Percentiles rank a stretch among this genome's conserved stretches.
phyloP scores from a whole-genome alignment of 257 asterid species.

The Nicotiana otophora region DNA sequence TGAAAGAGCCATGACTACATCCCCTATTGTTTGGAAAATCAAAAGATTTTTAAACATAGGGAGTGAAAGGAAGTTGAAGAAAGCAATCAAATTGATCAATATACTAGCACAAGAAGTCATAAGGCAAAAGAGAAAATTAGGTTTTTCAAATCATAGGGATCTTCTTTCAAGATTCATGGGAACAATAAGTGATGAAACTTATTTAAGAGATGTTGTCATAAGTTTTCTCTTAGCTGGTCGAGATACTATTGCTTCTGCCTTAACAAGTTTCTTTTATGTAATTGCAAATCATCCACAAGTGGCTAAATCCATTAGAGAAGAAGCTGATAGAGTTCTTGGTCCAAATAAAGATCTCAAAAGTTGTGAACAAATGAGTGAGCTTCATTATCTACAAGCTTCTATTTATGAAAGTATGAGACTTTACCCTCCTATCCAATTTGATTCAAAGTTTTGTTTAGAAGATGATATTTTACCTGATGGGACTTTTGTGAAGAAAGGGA shows the following conservation, averaged over 20 bases:
- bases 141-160: slow-evolving; percentile 26
- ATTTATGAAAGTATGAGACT: slow-evolving; percentile 37
- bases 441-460: slow-evolving; percentile 32
- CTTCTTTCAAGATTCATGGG: slow-evolving; percentile 41
- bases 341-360: background rate
- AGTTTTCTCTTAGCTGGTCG: slow-evolving; percentile 44
- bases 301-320: slow-evolving; percentile 21
- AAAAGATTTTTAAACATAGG: slow-evolving; percentile 30
- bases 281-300: slow-evolving; percentile 24
- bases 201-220: slow-evolving; percentile 33
- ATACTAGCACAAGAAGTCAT: slow-evolving; percentile 34
- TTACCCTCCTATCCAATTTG: slow-evolving; percentile 41
- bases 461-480: slow-evolving; percentile 36
- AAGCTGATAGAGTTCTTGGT: slow-evolving; percentile 30
- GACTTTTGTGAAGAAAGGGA: slow-evolving; percentile 28
- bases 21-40: slow-evolving; percentile 36
- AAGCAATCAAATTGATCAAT: slow-evolving; percentile 25
- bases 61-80: slow-evolving; percentile 26
- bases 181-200: slow-evolving; percentile 26
- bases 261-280: slow-evolving; percentile 38
- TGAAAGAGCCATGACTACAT: slow-evolving; percentile 36
- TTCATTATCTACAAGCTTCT: slow-evolving; percentile 32
- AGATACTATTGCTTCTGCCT: slow-evolving; percentile 33
- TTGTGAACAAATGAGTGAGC: slow-evolving; percentile 22
- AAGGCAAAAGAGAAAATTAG: slow-evolving; percentile 27